Conservation (phyloP, 2,329 filamentous ascomycete species). For the Diaporthe ilicicola region DNA sequence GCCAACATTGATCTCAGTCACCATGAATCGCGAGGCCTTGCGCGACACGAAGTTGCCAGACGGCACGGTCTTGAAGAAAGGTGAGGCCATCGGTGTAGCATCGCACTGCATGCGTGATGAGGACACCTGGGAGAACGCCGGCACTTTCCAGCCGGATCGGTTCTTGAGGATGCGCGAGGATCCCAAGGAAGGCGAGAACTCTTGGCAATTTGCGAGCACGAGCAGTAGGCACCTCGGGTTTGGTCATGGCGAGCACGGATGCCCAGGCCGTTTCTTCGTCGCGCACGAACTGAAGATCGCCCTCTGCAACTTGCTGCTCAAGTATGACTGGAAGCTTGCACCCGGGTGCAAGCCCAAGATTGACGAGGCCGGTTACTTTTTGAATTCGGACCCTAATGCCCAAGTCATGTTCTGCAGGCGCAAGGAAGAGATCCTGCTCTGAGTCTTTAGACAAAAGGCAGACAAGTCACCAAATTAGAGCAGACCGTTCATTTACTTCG, state of each 20-base stretch:
- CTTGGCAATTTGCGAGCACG: not conserved
- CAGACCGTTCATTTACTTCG: no score
- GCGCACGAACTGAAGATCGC: conserved; percentile 42
- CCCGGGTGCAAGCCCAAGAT: not conserved
- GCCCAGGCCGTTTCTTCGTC: conserved; percentile 46
- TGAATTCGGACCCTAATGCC: not conserved
- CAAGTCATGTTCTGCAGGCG: not conserved
- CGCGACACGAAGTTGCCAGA: not conserved
- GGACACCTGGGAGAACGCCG: not conserved
- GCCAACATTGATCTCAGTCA: not conserved
- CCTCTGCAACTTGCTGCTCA: conserved; percentile 15
- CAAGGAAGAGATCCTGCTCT: not conserved
- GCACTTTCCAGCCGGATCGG: not conserved
- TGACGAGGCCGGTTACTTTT: not conserved
- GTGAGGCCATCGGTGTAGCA: not conserved
- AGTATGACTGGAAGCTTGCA: conserved; percentile 24
- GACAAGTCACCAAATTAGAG: not conserved
- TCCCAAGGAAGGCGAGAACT: not conserved
- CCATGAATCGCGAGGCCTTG: not conserved
- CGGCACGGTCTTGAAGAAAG: not conserved
- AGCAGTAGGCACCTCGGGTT: conserved; percentile 35
- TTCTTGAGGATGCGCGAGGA: not conserved
- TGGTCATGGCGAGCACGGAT: conserved; percentile 45
- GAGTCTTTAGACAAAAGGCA: not conserved
- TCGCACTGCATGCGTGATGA: not conserved